Conservation (phyloP, 345 rosid genomes). For the Hibiscus syriacus region DNA sequence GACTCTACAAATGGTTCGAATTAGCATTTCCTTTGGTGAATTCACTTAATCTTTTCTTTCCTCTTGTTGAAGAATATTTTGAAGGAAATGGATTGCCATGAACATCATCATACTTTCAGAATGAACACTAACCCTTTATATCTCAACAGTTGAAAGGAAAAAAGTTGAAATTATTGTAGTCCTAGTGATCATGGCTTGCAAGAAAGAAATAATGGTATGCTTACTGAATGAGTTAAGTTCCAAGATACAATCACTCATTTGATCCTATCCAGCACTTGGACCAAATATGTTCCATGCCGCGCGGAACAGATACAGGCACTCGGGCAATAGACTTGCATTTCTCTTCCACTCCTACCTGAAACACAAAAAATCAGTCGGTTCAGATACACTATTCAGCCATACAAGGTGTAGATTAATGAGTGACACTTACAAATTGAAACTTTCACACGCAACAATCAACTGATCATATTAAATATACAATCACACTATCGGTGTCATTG, state of each 20-base stretch:
- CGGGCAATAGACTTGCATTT: background rate
- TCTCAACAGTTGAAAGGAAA: background rate
- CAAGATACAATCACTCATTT: background rate
- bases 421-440: constrained; percentile 20
- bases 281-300: background rate
- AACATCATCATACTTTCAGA: background rate
- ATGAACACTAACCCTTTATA: background rate
- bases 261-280: background rate
- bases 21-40: no score
- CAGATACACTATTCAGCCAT: background rate
- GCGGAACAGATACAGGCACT: background rate
- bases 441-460: constrained; percentile 6
- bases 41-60: no score
- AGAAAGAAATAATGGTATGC: background rate
- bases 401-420: background rate
- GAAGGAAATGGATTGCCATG: background rate
- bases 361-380: background rate
- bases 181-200: no score
- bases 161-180: no score
- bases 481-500: constrained; percentile 18
- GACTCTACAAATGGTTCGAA: no score
- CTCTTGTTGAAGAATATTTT: no score
- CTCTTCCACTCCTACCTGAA: background rate
- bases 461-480: background rate
- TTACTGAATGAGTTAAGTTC: background rate